These are phyloP conservation scores for Arthrobotrys iridis DNA, from an alignment of 2,329 filamentous ascomycete genomes.

Conservation along the genomic window DNA sequence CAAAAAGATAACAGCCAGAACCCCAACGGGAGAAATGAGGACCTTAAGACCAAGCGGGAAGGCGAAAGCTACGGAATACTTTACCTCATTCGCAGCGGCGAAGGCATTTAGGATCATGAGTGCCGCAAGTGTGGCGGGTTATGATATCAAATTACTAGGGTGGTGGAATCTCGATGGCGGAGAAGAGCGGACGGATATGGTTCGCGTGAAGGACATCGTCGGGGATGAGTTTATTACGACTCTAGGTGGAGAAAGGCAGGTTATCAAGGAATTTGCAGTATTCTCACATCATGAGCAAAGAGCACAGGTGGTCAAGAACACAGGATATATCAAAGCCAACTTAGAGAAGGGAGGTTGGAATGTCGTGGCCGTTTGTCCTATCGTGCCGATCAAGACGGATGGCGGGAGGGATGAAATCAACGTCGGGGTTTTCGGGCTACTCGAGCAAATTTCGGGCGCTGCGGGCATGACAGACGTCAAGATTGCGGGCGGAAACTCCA, in stretches of 20 bases:
- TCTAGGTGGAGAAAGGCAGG: not conserved
- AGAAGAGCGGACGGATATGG: conserved; percentile 38
- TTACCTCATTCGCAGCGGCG: conserved; percentile 17
- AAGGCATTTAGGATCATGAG: conserved; percentile 13
- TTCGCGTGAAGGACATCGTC: conserved; percentile 22
- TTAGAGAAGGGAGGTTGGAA: conserved; percentile 40
- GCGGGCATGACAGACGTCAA: conserved; percentile 26
- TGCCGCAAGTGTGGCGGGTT: conserved; percentile 2
- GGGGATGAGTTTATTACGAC: not conserved
- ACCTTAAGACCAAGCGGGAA: conserved; percentile 1
- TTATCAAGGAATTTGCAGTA: conserved; percentile 12
- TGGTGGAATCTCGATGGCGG: conserved; percentile 39
- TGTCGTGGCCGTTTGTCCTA: conserved; percentile 23
- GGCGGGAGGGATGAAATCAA: conserved; percentile 15
- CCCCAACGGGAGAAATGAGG: not conserved
- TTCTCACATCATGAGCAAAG: conserved; percentile 26
- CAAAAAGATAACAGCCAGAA: conserved; percentile 75
- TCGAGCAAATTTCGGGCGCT: conserved; percentile 47
- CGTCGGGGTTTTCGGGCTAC: conserved; percentile 36
- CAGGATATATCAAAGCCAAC: conserved; percentile 25
- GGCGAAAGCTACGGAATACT: conserved; percentile 30
- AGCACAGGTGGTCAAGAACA: conserved; percentile 7
- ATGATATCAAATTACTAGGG: conserved; percentile 31
- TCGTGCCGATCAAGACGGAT: conserved; percentile 20
- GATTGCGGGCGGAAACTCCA: conserved; percentile 21